Conservation (phyloP, 1,284 basidiomycete species). For the Takashimella koratensis region DNA sequence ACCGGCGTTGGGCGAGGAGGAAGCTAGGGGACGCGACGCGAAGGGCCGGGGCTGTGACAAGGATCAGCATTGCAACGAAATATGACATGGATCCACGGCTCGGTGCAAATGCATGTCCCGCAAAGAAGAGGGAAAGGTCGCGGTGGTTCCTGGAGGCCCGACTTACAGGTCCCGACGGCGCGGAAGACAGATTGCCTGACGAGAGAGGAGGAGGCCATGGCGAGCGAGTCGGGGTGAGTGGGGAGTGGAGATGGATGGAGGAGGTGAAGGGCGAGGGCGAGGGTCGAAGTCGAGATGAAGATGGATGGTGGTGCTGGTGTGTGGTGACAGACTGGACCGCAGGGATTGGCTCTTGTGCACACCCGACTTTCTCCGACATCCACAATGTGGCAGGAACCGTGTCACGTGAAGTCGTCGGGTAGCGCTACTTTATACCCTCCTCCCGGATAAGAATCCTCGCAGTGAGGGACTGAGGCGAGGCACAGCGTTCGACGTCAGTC, state of each 20-base stretch:
- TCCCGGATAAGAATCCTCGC: no score
- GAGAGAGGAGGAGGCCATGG: background rate
- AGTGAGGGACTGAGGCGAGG: no score
- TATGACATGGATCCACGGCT: background rate
- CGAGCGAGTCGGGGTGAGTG: background rate
- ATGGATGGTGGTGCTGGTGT: no score
- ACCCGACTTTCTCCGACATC: no score
- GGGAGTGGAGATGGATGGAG: background rate
- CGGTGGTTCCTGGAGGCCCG: background rate
- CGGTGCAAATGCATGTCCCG: background rate
- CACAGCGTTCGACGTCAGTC: no score
- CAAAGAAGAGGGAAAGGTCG: background rate
- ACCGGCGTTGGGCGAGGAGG: constrained; percentile 24
- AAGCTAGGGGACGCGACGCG: constrained; percentile 14
- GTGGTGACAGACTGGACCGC: no score
- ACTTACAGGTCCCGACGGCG: constrained; percentile 16
- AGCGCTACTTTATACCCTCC: no score
- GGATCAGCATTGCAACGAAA: background rate
- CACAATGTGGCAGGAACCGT: no score
- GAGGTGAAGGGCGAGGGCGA: no score
- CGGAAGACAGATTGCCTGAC: constrained; percentile 19
- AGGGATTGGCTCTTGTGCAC: no score
- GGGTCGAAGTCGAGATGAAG: no score
- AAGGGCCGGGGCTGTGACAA: constrained; percentile 12
- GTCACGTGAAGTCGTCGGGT: no score